Evolutionary conservation across 805 yeast genomes (phyloP), one percentile per base, ranked within the genome.

Genomic region (Teunomyces barrocoloradensis): DNA sequence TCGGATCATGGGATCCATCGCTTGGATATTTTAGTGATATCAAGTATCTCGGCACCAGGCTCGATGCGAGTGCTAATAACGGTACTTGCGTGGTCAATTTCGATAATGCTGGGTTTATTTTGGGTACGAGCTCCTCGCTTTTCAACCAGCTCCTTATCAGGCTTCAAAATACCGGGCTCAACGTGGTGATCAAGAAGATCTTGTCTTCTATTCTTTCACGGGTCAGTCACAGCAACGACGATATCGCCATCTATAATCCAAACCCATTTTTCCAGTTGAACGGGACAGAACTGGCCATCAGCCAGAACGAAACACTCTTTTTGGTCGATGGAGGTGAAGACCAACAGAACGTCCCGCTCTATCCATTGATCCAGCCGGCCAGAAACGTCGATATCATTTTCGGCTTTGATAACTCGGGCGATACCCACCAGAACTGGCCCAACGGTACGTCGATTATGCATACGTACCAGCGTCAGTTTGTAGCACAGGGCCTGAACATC

Each of bases 321-420:
- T 58, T 73, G 42, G 75, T 69, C 1, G 77, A 73, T 48, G 77
- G 77, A 5, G 73, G 76, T 21, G 75, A 70, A 57, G 77, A 72
- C 52, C 51, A 49, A n/a, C 76, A 72, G 46, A 71, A 71, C 42
- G 60, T 73, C 7, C 76, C 77, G 3, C 55, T 71, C 15, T 63
- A 66, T 47, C 77, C 77, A 9, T 63, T 72, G 50, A 63, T 72
- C 32, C 75, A 71, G 54, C 56, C 58, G 1, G 54, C 56, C 18
- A 59, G 77, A 48, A 55, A 53, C 5, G 59, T 71, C n/a, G 77
- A 73, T 44, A 67, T 70, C 17, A 67, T 73, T 15, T 70, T 73
- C 54, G 75, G 73, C 1, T 73, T 58, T 50, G 77, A 73, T 52
- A 71, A 69, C 53, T 67, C 73, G 3, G 72, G 69, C n/a, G 72